Base-by-base conservation (phyloP, 2,329 filamentous ascomycete species). In the Nectriaceae sp. region DNA sequence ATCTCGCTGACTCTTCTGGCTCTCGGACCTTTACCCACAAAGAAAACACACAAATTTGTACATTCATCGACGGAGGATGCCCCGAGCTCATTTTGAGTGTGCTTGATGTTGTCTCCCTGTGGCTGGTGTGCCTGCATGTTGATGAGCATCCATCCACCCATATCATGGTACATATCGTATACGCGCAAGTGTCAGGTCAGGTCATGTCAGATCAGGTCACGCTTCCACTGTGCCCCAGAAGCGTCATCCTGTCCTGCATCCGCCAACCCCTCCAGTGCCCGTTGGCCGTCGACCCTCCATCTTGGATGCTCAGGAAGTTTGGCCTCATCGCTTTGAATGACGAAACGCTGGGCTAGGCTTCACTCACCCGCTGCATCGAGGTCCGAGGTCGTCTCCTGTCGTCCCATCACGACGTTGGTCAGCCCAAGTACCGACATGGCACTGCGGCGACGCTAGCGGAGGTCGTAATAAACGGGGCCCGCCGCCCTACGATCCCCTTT, bases 181-280 rank as follows among this genome's bases (percentile, higher is more conserved):
- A 47, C 48, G 58, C 47, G 50, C 50, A 62, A 54, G 44, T 56
- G 47, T 59, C 57, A 60, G 53, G 52, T 46, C 49, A 55, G 52
- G 57, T 57, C 60, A 62, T 55, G 57, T 61, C 60, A 62, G 62
- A 54, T 58, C 60, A 62, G 60, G 60, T 62, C 60, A 62, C 57
- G 57, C 58, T 60, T 50, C 40, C 21, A 46, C 37, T 39, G 44
- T 40, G 36, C 47, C 44, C 47, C 45, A 47, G 16, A 42, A 60
- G 45, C 50, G 55, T 50, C 59, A 59, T 57, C 47, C 57, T 52
- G 10, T 18, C 18, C 33, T 31, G 10, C 48, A 45, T 45, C 36
- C 47, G 35, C 46, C 29, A n/a, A 31, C 36, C 46, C 43, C 45
- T 51, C 59, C 59, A 61, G 55, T 61, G 49, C 40, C 19, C 35